Conservation (phyloP, 129 eudicot species). For the sunflower (Helianthus annuus) region HanXRQr2.0-SUNRISE NC_035434.2:169397553-169398052, state of each 20-base stretch:
- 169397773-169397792: slow-evolving; percentile 47
- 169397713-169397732: slow-evolving; percentile 32
- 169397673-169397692: slow-evolving; percentile 39
- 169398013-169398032: no score
- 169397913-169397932: neutral
- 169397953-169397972: neutral
- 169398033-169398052: no score
- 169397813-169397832: slow-evolving; percentile 34
- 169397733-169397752: slow-evolving; percentile 25
- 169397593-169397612: no score
- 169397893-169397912: neutral
- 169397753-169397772: slow-evolving; percentile 44
- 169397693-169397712: slow-evolving; percentile 34
- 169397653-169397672: slow-evolving; percentile 43
- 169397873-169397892: neutral
- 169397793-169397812: slow-evolving; percentile 35
- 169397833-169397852: neutral
- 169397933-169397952: neutral
- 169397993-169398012: neutral
- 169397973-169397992: neutral
- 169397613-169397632: slow-evolving; percentile 27
- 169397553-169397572: no score
- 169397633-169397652: slow-evolving; percentile 38
- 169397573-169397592: no score
- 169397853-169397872: slow-evolving; percentile 4